These are phyloP conservation scores for Starmerella scarabaei DNA, from an alignment of 805 yeast genomes.

Conservation along the genomic window DNA sequence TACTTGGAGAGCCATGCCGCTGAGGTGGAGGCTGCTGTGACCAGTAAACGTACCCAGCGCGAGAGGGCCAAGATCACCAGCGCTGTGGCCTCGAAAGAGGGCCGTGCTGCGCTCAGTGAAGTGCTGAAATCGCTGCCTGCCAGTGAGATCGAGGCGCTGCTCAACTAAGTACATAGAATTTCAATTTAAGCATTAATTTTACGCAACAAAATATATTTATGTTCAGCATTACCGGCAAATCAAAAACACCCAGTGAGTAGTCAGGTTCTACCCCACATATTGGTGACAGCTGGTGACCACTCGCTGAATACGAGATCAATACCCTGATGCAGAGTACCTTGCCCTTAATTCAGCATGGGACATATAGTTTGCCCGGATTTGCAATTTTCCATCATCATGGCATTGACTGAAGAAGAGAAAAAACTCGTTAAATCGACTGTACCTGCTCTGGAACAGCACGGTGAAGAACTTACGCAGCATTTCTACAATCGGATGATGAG, in stretches of 20 bases:
- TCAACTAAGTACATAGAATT: constrained; percentile 14
- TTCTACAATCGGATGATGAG: constrained; percentile 46
- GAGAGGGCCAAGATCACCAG: constrained; percentile 8
- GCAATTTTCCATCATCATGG: no score
- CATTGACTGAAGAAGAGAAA: constrained; percentile 2
- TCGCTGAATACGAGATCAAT: no score
- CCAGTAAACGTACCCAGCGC: constrained; percentile 1
- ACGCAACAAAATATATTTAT: no score
- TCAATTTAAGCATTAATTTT: not conserved
- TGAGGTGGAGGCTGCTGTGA: constrained; percentile 8
- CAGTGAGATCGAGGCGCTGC: constrained; percentile 26
- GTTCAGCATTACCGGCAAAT: no score
- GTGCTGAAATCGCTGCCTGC: constrained; percentile 26
- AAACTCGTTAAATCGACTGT: constrained; percentile 23
- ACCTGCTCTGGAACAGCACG: constrained; percentile 45
- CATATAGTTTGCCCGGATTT: no score
- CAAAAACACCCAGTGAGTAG: no score
- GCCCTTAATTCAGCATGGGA: no score
- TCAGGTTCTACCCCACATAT: no score
- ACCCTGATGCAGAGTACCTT: no score
- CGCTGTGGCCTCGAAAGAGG: constrained; percentile 7
- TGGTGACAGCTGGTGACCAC: no score
- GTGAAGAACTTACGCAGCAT: constrained; percentile 39
- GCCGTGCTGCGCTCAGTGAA: constrained; percentile 22
- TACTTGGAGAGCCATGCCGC: constrained; percentile 33